phyloP scores from a whole-genome alignment of 2,329 filamentous ascomycete genomes.

The Trichoderma asperellum region DNA sequence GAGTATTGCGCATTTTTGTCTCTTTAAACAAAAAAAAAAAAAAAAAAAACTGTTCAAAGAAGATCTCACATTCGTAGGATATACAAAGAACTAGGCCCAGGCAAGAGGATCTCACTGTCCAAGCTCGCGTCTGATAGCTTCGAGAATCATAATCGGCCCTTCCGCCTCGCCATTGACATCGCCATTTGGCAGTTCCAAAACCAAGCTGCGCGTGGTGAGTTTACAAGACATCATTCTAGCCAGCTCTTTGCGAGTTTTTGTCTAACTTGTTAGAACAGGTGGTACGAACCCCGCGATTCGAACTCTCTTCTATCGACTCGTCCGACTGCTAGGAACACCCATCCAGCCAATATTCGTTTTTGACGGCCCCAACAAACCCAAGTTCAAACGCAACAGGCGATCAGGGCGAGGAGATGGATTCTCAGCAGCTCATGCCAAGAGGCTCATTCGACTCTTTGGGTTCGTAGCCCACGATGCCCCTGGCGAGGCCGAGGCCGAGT shows the following conservation, averaged over 20 bases:
- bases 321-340: conserved; percentile 74
- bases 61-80: conserved; percentile 60
- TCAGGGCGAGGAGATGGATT: conserved; percentile 67
- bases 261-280: conserved; percentile 49
- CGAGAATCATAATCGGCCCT: conserved; percentile 68
- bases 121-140: conserved; percentile 81
- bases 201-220: conserved; percentile 73
- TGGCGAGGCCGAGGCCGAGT: conserved; percentile 95
- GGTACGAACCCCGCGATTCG: conserved; percentile 88
- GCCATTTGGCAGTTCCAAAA: conserved; percentile 98
- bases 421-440: conserved; percentile 77
- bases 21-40: no score
- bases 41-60: no score
- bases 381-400: conserved; percentile 84
- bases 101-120: conserved; percentile 77
- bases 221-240: background rate
- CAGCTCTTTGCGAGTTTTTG: background rate
- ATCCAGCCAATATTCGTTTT: conserved; percentile 90
- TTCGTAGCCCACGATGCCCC: conserved; percentile 85
- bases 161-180: conserved; percentile 89
- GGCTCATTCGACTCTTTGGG: conserved; percentile 80
- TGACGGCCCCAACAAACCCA: conserved; percentile 82
- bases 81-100: conserved; percentile 84
- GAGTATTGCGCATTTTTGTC: conserved; percentile 27
- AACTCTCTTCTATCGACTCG: conserved; percentile 88